Conservation (phyloP, 495 filamentous ascomycete species). For the Rhizodiscina lignyota region DNA sequence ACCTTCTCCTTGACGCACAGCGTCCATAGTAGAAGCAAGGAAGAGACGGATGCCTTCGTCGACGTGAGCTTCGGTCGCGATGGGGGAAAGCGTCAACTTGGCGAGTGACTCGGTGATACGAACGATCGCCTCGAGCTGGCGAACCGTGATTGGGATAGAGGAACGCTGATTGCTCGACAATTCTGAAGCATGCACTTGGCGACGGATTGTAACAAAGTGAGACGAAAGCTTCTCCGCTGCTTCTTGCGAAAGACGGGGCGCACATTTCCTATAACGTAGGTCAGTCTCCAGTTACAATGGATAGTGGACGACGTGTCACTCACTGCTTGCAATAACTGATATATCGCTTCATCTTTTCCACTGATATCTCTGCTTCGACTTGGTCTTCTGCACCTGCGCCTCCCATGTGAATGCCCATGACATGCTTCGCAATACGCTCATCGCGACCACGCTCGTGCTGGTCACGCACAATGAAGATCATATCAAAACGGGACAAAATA, state of each 20-base stretch:
- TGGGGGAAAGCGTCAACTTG: constrained; percentile 68
- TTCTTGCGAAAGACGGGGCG: constrained; percentile 78
- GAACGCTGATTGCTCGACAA: constrained; percentile 72
- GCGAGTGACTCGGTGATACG: constrained; percentile 94
- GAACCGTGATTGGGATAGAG: constrained; percentile 92
- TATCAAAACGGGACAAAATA: constrained; percentile 95
- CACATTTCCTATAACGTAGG: constrained; percentile 48
- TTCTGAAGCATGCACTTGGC: constrained; percentile 84
- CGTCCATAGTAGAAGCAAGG: constrained; percentile 95
- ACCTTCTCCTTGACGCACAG: constrained; percentile 73
- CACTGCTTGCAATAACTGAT: constrained; percentile 96
- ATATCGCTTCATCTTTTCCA: constrained; percentile 96
- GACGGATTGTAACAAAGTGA: constrained; percentile 92
- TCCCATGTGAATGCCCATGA: constrained; percentile 96
- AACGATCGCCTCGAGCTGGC: constrained; percentile 91
- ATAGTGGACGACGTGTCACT: constrained; percentile 34
- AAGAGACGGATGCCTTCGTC: constrained; percentile 97
- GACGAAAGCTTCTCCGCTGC: constrained; percentile 93
- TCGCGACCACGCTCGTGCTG: constrained; percentile 82
- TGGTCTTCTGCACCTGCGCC: constrained; percentile 71
- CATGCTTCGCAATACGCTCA: constrained; percentile 87
- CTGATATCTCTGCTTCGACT: constrained; percentile 67
- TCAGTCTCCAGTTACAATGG: background rate
- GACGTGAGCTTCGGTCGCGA: constrained; percentile 82
- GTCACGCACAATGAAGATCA: constrained; percentile 98